Base-by-base conservation (phyloP, 2,329 filamentous ascomycete species). In the Penicillium vulpinum region DNA sequence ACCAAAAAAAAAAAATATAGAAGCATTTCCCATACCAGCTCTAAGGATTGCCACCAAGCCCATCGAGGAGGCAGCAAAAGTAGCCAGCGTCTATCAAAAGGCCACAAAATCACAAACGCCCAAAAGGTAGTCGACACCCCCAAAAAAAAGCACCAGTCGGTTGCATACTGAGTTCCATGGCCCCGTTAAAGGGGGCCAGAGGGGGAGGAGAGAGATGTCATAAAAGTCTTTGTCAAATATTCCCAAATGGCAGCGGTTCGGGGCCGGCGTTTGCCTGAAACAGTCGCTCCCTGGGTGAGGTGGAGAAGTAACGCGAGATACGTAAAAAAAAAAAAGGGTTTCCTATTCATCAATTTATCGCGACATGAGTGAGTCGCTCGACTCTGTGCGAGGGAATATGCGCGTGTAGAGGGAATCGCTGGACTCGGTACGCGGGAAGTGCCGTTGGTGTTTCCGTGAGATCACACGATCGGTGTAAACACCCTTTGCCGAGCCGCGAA, bases 401-500 rank as follows among this genome's bases (percentile, higher is more conserved):
- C 71, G 66, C 16, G 70, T 69, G 54, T 73, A 71, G 40, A 73
- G 56, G 41, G 71, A 73, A 54, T 74, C 70, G 61, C 65, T 73
- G 5, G 72, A 73, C 57, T 74, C 71, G 47, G 68, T 71, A 38
- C 71, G 70, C 2, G 67, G 69, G 67, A 74, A 73, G 58, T 68
- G 63, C 18, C 72, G 70, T 55, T 74, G 71, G 51, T 73, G 69
- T 43, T 70, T 72, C 52, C 70, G 70, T 43, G 71, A 73, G 43
- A 73, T 68, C 48, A 66, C 63, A 11, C 72, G 71, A 59, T 73
- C 72, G 33, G 66, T 67, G 63, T 76, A 76, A 10, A 73, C 60
- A 48, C 67, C 73, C 66, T 68, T 70, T 15, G 69, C 74, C 26
- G 74, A 76, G 11, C 79, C 79, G 10, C 67, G 70, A 24, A 81